phyloP scores from a whole-genome alignment of 768 basidiomycete species.

The Ramaria sp. region DNA sequence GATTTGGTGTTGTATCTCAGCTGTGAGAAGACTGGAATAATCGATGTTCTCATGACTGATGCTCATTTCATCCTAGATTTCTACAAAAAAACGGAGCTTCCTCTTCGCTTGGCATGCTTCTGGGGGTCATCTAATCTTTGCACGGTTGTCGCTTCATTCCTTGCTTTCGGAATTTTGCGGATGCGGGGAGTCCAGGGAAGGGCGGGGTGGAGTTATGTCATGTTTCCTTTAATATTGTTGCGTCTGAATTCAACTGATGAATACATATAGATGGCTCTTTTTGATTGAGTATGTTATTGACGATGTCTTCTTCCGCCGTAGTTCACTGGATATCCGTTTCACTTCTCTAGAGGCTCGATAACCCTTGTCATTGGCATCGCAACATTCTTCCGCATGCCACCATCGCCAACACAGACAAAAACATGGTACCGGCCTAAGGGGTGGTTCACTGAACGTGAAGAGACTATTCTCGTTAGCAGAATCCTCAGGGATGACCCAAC shows the following conservation, averaged over 20 bases:
- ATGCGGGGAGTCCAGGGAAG: constrained; percentile 43
- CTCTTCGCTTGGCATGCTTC: constrained; percentile 43
- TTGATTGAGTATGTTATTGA: constrained; percentile 32
- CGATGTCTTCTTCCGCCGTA: background rate
- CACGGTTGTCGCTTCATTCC: constrained; percentile 38
- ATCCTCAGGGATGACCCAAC: constrained; percentile 55
- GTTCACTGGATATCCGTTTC: background rate
- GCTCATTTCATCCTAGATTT: constrained; percentile 27
- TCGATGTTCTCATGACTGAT: background rate
- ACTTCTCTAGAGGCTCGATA: constrained; percentile 26
- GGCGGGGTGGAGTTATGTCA: constrained; percentile 37
- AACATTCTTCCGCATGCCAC: constrained; percentile 48
- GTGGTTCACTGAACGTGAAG: constrained; percentile 55
- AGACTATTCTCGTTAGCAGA: constrained; percentile 46
- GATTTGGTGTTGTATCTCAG: constrained; percentile 53
- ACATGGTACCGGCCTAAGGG: constrained; percentile 47
- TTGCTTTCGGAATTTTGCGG: constrained; percentile 50
- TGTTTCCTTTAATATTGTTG: background rate
- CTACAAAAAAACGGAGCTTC: constrained; percentile 49
- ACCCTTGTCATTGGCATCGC: constrained; percentile 42
- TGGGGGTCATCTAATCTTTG: constrained; percentile 40
- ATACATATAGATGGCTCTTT: constrained; percentile 39
- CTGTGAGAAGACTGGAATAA: constrained; percentile 26
- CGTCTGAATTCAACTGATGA: background rate
- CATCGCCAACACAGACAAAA: constrained; percentile 49